A percentile compares a stretch with the other conserved stretches of the same genome.
Evolutionary conservation across 1,284 basidiomycete genomes (phyloP).

Genomic region (Athelia psychrophila): DNA sequence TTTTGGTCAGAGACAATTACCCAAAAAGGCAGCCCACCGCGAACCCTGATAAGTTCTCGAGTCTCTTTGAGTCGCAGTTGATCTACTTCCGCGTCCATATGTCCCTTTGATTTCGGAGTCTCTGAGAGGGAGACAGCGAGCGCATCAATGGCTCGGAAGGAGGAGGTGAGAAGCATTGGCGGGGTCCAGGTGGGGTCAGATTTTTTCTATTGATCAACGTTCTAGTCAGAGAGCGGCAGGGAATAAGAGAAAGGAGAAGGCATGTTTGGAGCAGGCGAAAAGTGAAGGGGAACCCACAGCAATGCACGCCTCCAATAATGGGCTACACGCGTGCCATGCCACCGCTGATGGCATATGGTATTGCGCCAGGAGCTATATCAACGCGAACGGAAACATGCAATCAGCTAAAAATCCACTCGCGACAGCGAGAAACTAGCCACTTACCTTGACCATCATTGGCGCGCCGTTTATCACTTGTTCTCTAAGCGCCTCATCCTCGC

Average conservation of each 20-base stretch:
- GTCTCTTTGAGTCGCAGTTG: slow-evolving; percentile 30
- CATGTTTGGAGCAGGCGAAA: slow-evolving; percentile 8
- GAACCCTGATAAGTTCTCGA: slow-evolving; percentile 61
- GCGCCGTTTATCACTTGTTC: slow-evolving; percentile 45
- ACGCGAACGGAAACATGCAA: slow-evolving; percentile 2
- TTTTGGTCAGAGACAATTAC: slow-evolving; percentile 42
- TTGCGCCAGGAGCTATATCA: slow-evolving; percentile 21
- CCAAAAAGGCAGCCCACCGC: slow-evolving; percentile 50
- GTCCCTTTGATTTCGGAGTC: slow-evolving; percentile 32
- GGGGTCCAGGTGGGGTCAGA: slow-evolving; percentile 34
- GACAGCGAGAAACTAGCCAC: slow-evolving; percentile 9
- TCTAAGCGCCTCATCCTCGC: slow-evolving; percentile 26
- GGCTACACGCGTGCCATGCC: slow-evolving; percentile 35
- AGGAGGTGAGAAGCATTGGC: slow-evolving; percentile 35
- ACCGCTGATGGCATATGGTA: slow-evolving; percentile 25
- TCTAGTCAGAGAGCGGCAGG: too few species aligned
- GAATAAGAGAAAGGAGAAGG: background rate
- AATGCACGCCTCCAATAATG: slow-evolving; percentile 37
- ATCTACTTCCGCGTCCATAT: slow-evolving; percentile 24
- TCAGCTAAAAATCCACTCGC: background rate
- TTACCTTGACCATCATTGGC: slow-evolving; percentile 48
- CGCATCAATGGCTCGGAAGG: too few species aligned
- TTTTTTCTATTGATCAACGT: too few species aligned
- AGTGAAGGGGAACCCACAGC: slow-evolving; percentile 36
- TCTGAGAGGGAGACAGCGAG: too few species aligned